A percentile compares a stretch with the other conserved stretches of the same genome.
Conservation (phyloP, 176 grass and related monocot species). For the Alloteropsis semialata region DNA sequence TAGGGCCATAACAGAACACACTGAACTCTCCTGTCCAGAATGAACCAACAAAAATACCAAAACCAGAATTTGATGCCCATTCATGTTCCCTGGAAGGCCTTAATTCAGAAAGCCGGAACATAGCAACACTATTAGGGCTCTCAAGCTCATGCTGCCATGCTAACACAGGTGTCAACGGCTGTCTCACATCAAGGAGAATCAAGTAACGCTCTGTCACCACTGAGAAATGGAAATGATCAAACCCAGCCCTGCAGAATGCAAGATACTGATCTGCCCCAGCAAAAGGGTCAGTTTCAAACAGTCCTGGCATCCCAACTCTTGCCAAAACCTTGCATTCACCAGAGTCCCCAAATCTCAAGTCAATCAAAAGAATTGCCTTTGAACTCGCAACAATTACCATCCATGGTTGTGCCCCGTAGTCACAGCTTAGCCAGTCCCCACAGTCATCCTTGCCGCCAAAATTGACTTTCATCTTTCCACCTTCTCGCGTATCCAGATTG, state of each 20-base stretch:
- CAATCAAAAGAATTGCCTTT: slow-evolving; percentile 54
- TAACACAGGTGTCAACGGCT: slow-evolving; percentile 52
- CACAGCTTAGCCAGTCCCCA: slow-evolving; percentile 68
- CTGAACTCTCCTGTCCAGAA: slow-evolving; percentile 54
- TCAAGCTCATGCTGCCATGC: slow-evolving; percentile 73
- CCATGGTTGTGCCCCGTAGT: slow-evolving; percentile 70
- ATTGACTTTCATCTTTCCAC: slow-evolving; percentile 47
- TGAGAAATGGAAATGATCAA: slow-evolving; percentile 68
- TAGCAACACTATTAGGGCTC: slow-evolving; percentile 53
- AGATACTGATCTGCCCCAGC: slow-evolving; percentile 43
- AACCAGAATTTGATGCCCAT: slow-evolving; percentile 52
- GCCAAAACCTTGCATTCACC: slow-evolving; percentile 44
- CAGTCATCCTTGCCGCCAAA: slow-evolving; percentile 27
- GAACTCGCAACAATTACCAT: slow-evolving; percentile 52
- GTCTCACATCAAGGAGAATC: slow-evolving; percentile 62
- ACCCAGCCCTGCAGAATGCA: slow-evolving; percentile 74
- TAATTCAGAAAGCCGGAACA: slow-evolving; percentile 63
- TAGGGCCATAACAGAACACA: slow-evolving; percentile 66
- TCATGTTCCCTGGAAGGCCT: slow-evolving; percentile 56
- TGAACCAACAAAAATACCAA: slow-evolving; percentile 80
- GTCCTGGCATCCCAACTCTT: slow-evolving; percentile 35
- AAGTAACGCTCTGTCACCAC: slow-evolving; percentile 55
- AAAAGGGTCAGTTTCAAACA: slow-evolving; percentile 49
- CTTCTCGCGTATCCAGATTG: slow-evolving; percentile 41
- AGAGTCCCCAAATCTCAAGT: slow-evolving; percentile 49